Evolutionary conservation across 495 filamentous ascomycete species (phyloP).

Genomic region (Penicillium taxi): DNA sequence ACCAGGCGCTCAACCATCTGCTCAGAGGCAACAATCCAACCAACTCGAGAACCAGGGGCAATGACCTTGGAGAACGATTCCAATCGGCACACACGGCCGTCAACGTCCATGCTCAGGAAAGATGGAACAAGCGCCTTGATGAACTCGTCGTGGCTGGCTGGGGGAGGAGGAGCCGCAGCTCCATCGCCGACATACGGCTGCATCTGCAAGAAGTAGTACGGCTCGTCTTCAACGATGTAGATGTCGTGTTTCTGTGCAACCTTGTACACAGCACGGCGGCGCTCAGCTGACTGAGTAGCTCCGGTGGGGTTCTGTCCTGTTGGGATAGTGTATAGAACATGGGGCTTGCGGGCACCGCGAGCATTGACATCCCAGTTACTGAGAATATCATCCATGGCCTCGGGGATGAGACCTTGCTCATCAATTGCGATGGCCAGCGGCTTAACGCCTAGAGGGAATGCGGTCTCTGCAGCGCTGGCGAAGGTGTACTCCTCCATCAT

Average conservation of each 20-base stretch:
- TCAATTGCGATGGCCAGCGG: conserved; percentile 72
- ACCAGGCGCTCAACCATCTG: conserved; percentile 75
- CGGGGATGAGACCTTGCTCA: conserved; percentile 64
- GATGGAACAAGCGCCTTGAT: conserved; percentile 53
- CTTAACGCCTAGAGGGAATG: conserved; percentile 64
- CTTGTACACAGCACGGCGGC: conserved; percentile 63
- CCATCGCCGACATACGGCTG: conserved; percentile 60
- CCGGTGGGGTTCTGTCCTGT: conserved; percentile 92
- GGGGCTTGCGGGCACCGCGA: conserved; percentile 59
- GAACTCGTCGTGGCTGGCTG: conserved; percentile 50
- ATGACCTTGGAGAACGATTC: conserved; percentile 66
- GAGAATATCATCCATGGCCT: conserved; percentile 57
- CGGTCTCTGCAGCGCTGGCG: conserved; percentile 71
- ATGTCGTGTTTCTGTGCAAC: conserved; percentile 76
- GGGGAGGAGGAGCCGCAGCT: conserved; percentile 42
- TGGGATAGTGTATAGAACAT: conserved; percentile 48
- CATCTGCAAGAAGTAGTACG: conserved; percentile 99
- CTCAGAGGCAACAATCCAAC: conserved; percentile 65
- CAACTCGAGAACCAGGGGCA: conserved; percentile 51
- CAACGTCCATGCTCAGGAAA: conserved; percentile 53
- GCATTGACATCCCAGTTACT: conserved; percentile 52
- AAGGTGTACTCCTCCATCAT: conserved; percentile 88
- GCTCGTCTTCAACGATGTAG: conserved; percentile 89
- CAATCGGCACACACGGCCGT: conserved; percentile 60
- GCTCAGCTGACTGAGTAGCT: conserved; percentile 60